Base-by-base conservation (phyloP, 2,329 filamentous ascomycete species). In the Aspergillus fijiensis region DNA sequence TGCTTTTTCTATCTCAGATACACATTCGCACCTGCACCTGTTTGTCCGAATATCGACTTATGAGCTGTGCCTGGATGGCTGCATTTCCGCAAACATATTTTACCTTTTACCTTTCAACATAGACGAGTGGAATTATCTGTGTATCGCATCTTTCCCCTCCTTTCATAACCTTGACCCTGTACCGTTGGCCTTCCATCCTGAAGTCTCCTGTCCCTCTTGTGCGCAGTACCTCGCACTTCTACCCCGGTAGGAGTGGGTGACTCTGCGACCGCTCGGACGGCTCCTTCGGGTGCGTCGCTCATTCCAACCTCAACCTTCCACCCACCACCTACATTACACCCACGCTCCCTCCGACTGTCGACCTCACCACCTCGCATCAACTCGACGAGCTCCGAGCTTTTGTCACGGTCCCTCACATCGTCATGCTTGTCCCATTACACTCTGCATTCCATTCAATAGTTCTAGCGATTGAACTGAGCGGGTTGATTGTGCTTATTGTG, bases 381-480 rank as follows among this genome's bases (percentile, higher is more conserved):
- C 47, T 42, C 21, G 35, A 52, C 35, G 58, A 62, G 58, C 59
- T 33, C 21, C 45, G 48, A 19, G 63, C 61, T 66, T 60, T 51
- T 61, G 47, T 59, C 60, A 55, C 59, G 67, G 61, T 50, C 59
- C 56, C 54, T 59, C 51, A 39, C 27, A 57, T 55, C 55, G 52
- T 53, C 59, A 58, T 50, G 39, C 60, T 61, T 56, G 48, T 60
- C 58, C 49, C 56, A 49, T 55, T 63, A 52, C 60, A 51, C 57
- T 63, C 57, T 63, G 60, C 60, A 62, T 63, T 62, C 51, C 65
- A 61, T 68, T 60, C 68, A 65, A 69, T 66, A 68, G 63, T 70
- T 45, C 62, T 69, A 71, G 69, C 69, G 69, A 69, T 68, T 67
- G 65, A 70, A 66, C 59, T 70, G 62, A 70, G 67, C 67, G 69